Evolutionary conservation across 139 green algal species (phyloP), one percentile per base, ranked within the genome.

Genomic region (Chlamydomonas asymmetrica): DNA sequence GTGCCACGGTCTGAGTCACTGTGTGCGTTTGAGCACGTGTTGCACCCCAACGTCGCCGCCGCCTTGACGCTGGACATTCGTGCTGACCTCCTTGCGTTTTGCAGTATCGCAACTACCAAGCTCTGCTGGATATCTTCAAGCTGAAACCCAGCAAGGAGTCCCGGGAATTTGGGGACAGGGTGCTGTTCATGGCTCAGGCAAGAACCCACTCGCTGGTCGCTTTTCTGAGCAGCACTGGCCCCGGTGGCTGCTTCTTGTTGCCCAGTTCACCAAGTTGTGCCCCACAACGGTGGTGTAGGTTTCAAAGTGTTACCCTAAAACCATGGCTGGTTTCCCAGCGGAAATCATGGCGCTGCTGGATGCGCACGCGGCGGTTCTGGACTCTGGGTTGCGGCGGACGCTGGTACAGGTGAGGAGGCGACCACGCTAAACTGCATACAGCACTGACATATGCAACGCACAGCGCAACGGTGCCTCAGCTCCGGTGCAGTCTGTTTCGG

Each of bases 141-240:
- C 84, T 98, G 40, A 91, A 93, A 35, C 96, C 96, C 25, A 87
- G 71, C 71, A 88, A 95, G 68, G 85, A 94, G 25, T 82, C 71
- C 38, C 78, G 82, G 38, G 93, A 98, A 62, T 96, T 99, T 76
- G 84, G 66, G 0, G 90, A 97, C 23, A 82, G 98, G 35, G 88
- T 96, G 38, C 89, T 71, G 43, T 99, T 99, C 62, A 78, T 99
- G n/a, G 83, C 94, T 0, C 94, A 98, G 82, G 93, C 94, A n/a
- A n/a, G n/a, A n/a, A n/a, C n/a, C n/a, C n/a, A n/a, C n/a, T n/a
- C n/a, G n/a, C n/a, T n/a, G n/a, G n/a, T n/a, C n/a, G n/a, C n/a
- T n/a, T n/a, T n/a, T n/a, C n/a, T n/a, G n/a, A n/a, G n/a, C n/a
- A n/a, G n/a, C n/a, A n/a, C n/a, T n/a, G n/a, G n/a, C n/a, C n/a